Conservation (phyloP, 345 rosid genomes). For the Corchorus capsularis region DNA sequence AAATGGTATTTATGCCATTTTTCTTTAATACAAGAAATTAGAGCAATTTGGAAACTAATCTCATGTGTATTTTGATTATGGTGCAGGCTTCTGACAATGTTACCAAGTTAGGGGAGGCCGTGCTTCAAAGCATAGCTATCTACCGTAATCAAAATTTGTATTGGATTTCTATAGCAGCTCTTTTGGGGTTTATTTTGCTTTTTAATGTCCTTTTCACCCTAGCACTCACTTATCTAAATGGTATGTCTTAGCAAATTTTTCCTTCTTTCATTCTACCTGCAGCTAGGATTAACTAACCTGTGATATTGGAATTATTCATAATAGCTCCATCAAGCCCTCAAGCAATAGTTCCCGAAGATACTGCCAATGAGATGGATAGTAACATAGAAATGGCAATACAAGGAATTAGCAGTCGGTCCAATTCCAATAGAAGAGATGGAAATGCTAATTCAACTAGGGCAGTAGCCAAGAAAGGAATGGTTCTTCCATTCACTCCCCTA, state of each 20-base stretch:
- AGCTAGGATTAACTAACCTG: constrained; percentile 8
- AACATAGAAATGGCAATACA: constrained; percentile 20
- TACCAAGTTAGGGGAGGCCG: constrained; percentile 58
- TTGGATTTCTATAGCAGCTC: constrained; percentile 75
- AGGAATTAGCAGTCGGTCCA: constrained; percentile 25
- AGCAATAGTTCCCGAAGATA: constrained; percentile 62
- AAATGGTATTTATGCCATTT: no score
- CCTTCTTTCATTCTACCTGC: neutral
- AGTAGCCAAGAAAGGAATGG: constrained; percentile 49
- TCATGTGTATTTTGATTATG: neutral
- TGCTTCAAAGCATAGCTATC: constrained; percentile 55
- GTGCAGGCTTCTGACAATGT: constrained; percentile 56
- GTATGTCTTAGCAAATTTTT: constrained; percentile 41
- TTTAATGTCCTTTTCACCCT: constrained; percentile 77
- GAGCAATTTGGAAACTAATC: neutral
- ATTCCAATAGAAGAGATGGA: neutral
- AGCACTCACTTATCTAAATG: constrained; percentile 60
- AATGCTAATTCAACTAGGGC: neutral
- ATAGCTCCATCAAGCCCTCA: constrained; percentile 72
- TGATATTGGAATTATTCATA: neutral
- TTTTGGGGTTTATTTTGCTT: constrained; percentile 64
- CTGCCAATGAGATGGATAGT: constrained; percentile 38
- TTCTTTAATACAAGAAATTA: neutral
- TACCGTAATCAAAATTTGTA: constrained; percentile 65
- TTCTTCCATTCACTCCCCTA: constrained; percentile 55